Percentiles rank a stretch among this genome's conserved stretches.
Evolutionary conservation across 441 rosid species (phyloP).

Genomic region (Adansonia rubrostipa): DNA sequence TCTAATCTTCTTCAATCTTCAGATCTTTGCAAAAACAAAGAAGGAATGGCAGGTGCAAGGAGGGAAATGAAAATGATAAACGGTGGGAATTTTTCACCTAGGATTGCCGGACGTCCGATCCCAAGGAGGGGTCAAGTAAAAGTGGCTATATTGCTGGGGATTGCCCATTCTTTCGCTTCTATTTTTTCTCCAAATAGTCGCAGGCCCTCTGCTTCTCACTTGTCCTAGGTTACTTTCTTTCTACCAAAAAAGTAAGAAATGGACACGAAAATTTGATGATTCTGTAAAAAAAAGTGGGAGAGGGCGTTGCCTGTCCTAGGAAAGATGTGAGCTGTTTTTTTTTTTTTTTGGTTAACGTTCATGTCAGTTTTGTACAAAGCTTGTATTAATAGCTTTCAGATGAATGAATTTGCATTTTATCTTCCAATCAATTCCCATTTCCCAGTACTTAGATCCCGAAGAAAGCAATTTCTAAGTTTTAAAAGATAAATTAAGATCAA

Average conservation of each 20-base stretch:
- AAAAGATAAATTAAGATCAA: no score
- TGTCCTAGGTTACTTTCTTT: conserved; percentile 16
- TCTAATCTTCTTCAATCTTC: neutral
- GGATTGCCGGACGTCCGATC: conserved; percentile 41
- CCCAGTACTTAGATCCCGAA: no score
- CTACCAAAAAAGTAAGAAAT: neutral
- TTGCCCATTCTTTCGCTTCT: conserved; percentile 53
- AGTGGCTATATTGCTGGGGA: conserved; percentile 43
- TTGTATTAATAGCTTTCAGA: conserved; percentile 17
- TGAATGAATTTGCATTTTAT: neutral
- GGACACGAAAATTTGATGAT: neutral
- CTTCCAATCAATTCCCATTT: neutral
- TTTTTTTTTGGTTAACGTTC: conserved; percentile 3
- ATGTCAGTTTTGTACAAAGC: conserved; percentile 21
- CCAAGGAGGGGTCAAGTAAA: conserved; percentile 59
- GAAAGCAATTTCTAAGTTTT: no score
- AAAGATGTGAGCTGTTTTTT: conserved; percentile 15
- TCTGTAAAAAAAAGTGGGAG: conserved; percentile 17
- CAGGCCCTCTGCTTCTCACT: conserved; percentile 26
- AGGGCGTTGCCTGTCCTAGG: neutral
- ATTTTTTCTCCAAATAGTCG: conserved; percentile 33
- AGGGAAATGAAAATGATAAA: neutral
- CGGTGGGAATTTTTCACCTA: conserved; percentile 23
- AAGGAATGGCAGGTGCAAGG: conserved; percentile 35
- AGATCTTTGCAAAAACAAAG: neutral